Conservation (phyloP, 164 flowering plant genomes). For the Liriodendron chinense region DNA sequence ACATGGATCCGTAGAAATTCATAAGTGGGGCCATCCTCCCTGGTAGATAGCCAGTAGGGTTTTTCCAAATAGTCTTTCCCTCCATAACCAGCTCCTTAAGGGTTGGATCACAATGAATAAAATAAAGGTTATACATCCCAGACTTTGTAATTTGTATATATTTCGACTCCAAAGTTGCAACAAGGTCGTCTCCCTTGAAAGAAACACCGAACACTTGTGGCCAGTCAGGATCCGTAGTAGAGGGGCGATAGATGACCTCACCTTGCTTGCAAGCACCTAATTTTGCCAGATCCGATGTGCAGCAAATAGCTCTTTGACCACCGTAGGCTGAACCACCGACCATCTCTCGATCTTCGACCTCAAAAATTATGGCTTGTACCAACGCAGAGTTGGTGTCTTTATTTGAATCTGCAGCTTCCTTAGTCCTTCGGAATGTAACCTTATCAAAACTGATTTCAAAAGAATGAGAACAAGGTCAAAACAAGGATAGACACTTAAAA, state of each 20-base stretch:
- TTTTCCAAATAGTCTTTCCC: conserved; percentile 94
- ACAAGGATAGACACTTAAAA: background rate
- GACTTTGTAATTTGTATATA: conserved; percentile 68
- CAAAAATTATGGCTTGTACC: conserved; percentile 82
- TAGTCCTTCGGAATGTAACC: conserved; percentile 61
- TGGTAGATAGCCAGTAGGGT: conserved; percentile 89
- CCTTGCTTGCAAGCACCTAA: conserved; percentile 81
- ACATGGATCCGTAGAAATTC: conserved; percentile 91
- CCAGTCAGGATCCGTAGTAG: conserved; percentile 71
- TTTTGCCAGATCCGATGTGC: conserved; percentile 90
- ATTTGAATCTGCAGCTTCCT: conserved; percentile 29
- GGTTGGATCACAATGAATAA: conserved; percentile 80
- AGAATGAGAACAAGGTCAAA: background rate
- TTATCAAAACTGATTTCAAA: conserved; percentile 70
- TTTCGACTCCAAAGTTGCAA: conserved; percentile 46
- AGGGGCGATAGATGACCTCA: conserved; percentile 71
- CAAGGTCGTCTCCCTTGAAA: conserved; percentile 45
- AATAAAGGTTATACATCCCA: conserved; percentile 97
- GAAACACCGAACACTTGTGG: conserved; percentile 71
- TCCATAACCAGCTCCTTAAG: conserved; percentile 67
- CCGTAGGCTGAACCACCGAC: conserved; percentile 99
- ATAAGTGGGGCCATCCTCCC: conserved; percentile 98
- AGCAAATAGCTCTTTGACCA: conserved; percentile 98
- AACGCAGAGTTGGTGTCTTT: conserved; percentile 25
- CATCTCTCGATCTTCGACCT: conserved; percentile 88